Base-by-base conservation (phyloP, 2,329 filamentous ascomycete species). In the Thelonectria rubi region DNA sequence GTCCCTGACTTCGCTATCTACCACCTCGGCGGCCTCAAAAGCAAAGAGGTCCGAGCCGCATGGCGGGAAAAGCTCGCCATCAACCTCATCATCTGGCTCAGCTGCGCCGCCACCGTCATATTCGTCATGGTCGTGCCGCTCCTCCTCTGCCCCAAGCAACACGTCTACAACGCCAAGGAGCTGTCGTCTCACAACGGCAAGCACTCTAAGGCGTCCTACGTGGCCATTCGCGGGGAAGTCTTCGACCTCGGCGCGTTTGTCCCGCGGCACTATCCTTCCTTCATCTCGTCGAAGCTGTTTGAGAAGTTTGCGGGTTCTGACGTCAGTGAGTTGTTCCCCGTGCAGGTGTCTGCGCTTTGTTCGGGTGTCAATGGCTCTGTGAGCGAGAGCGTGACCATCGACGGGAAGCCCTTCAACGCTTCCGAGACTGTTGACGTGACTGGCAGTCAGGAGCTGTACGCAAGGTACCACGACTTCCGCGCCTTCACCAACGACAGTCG, bases 21-120 rank as follows among this genome's bases (percentile, higher is more conserved):
- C 34, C 34, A 37, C 34, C 12, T 37, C 34, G 8, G 7, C 11
- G 34, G 34, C 34, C 11, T 37, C 12, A 15, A 14, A 7, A 37
- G 6, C 34, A 37, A 37, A 2, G 95, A 99, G 79, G 93, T 99
- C 11, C 91, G 95, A 32, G 91, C 97, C 87, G 95, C 95, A 0
- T 99, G 95, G 95, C 87, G 95, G 76, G 95, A 99, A 74, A 99
- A 99, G 78, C 49, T 99, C 11, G 90, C 94, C 0, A 81, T 99
- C 10, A 88, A 94, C 49, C 81, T 92, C 61, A 71, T 97, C 55
- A 98, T 99, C 68, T 75, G 91, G 32, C 72, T 99, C 14, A 79
- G 96, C 66, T 99, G 99, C 77, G 92, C 75, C 40, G 73, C 86
- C 26, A 86, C 98, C 63, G 83, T 97, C 60, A 98, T 99, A 80